phyloP scores from a whole-genome alignment of 2,329 filamentous ascomycete genomes.

The Chlorencoelia australis region DNA sequence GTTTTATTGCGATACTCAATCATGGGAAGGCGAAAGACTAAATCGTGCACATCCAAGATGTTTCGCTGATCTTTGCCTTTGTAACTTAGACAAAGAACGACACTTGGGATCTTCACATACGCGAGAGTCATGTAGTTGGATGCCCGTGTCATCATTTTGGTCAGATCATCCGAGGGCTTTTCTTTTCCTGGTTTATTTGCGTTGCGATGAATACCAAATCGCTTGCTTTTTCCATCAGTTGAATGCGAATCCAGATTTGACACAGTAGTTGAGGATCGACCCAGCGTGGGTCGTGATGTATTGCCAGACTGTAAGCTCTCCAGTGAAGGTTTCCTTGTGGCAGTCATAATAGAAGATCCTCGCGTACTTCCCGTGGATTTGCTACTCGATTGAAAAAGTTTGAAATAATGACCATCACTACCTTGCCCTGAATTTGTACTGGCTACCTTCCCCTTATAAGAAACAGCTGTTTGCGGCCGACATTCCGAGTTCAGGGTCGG shows the following conservation, averaged over 20 bases:
- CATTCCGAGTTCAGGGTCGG: slow-evolving; percentile 62
- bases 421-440: slow-evolving; percentile 20
- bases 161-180: slow-evolving; percentile 74
- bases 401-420: slow-evolving; percentile 30
- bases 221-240: slow-evolving; percentile 30
- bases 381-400: slow-evolving; percentile 33
- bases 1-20: slow-evolving; percentile 98
- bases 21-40: slow-evolving; percentile 89
- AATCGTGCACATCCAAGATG: slow-evolving; percentile 91
- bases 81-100: slow-evolving; percentile 91
- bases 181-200: slow-evolving; percentile 44
- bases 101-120: slow-evolving; percentile 88
- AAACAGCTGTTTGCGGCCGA: slow-evolving; percentile 17
- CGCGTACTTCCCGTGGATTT: slow-evolving; percentile 13
- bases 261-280: slow-evolving; percentile 17
- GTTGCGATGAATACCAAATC: slow-evolving; percentile 43
- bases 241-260: slow-evolving; percentile 18
- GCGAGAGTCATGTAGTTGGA: slow-evolving; percentile 97
- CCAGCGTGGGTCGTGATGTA: slow-evolving; percentile 18
- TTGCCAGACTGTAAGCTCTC: slow-evolving; percentile 23
- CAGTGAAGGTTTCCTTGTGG: slow-evolving; percentile 24
- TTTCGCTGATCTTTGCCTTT: slow-evolving; percentile 95
- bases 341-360: slow-evolving; percentile 13
- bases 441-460: slow-evolving; percentile 16
- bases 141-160: slow-evolving; percentile 90